Base-by-base conservation (phyloP, 306 rosid species). In the Castanea mollissima region DNA sequence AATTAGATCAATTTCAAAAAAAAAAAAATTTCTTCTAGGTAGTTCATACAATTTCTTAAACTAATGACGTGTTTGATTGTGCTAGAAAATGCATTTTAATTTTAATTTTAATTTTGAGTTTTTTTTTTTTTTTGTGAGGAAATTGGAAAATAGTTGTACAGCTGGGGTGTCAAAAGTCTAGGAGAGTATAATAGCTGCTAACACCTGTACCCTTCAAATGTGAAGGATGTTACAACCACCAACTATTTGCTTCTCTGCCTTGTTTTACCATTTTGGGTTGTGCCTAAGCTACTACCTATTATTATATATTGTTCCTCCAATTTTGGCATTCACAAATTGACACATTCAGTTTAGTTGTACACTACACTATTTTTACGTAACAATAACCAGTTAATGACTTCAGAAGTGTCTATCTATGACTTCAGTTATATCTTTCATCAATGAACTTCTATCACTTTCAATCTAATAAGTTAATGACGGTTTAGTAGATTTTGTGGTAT, bases 161-260 rank as follows among this genome's bases (percentile, higher is more conserved):
- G 51, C 34, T 81, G 67, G 14, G 65, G 77, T 75, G 76, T 19
- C n/a, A 5, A 9, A 15, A 49, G 38, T 18, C 56, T 60, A 32
- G 1, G 29, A 12, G 19, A 14, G 15, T 4, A 65, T 20, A 46
- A 68, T 74, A 23, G 73, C 54, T 59, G 79, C 86, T 5, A 70
- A 83, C 83, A 83, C 83, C 74, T 83, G 80, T 83, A 67, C 18
- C 83, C 83, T 83, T 75, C 71, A 29, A 75, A 52, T 69, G 77
- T 64, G 80, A 78, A 11, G 76, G 76, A 68, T 78, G 76, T 83
- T 83, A 73, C 54, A 74, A 59, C 83, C 18, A 68, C 41, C 70
- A 68, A n/a, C 70, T 32, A 16, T 32, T 32, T 31, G 25, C 51
- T 68, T 18, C 14, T 19, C 23, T 51, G 60, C 80, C 79, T 74